Evolutionary conservation across 257 asterid species (phyloP), one percentile per base, ranked within the genome.

Genomic region (Asclepias syriaca): DNA sequence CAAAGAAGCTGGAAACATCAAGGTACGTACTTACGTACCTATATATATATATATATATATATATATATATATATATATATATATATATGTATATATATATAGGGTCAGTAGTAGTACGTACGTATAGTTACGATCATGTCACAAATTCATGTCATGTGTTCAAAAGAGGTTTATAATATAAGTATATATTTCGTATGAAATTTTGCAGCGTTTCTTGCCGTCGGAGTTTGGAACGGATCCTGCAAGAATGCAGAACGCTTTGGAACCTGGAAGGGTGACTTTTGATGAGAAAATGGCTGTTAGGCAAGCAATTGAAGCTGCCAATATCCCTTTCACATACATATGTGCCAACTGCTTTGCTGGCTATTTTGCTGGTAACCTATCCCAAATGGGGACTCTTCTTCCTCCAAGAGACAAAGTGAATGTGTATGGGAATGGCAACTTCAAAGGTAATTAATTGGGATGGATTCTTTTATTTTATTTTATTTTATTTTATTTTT

Each of bases 211-310:
- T 5, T 93, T 93, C 75, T 74, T 89, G 80, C 98, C 98, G 0
- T 89, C 98, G 15, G 96, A 91, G 79, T 93, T 89, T 55, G 96
- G 97, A 0, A 74, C 81, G 76, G 97, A 93, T 72, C 88, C 94
- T 0, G 88, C 96, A 0, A 74, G 74, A 76, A 91, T 93, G 97
- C 87, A 58, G 39, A 14, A 91, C 15, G 96, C 98, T 0, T 77
- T 90, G 3, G 91, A 83, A 73, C 97, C 98, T 14, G 97, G 97
- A 59, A 82, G 90, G 69, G 96, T 87, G 2, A 83, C 96, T 51
- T 91, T 93, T 72, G 98, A 89, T 32, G 98, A 93, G 89, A 93
- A 93, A 53, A 87, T 87, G 97, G 43, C 0, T 0, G 84, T 90
- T 4, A 81, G 98, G 43, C 83, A 82, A 43, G 96, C 96, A 4